Evolutionary conservation across 208 protist species (phyloP).

Genomic region (Leishmania gerbilli): DNA sequence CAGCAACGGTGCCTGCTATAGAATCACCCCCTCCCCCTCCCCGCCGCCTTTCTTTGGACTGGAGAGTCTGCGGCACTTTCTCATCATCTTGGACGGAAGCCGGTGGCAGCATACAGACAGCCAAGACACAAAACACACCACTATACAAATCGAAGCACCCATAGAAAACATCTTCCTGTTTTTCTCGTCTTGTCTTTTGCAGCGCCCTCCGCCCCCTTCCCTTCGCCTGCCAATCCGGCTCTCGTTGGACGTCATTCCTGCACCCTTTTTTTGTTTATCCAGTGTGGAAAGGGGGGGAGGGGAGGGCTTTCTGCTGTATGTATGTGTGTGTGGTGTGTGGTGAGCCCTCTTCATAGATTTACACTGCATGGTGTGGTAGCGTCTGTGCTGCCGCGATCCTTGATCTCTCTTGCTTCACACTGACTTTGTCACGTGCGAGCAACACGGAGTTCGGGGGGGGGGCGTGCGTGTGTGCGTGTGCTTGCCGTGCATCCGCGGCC

Average conservation of each 20-base stretch:
- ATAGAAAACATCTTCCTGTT: background rate
- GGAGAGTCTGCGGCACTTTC: background rate
- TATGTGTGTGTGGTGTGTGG: background rate
- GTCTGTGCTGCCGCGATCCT: background rate
- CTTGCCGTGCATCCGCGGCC: too few species aligned
- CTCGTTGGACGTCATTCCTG: background rate
- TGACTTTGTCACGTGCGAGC: background rate
- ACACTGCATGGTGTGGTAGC: background rate
- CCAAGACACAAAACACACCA: background rate
- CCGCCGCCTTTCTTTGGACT: background rate
- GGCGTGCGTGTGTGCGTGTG: background rate
- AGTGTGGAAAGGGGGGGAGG: background rate
- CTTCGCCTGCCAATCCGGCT: background rate
- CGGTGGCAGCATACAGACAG: background rate
- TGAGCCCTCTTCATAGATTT: background rate
- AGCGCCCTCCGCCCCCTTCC: background rate
- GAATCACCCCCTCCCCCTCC: background rate
- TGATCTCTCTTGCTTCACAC: background rate
- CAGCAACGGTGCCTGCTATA: background rate
- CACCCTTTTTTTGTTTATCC: background rate
- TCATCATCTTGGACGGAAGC: background rate
- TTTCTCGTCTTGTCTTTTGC: background rate
- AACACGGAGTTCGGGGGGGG: background rate
- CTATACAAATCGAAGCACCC: slow-evolving; percentile 1
- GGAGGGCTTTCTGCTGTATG: too few species aligned